phyloP scores from a whole-genome alignment of 2,329 filamentous ascomycete genomes.

The Claviceps lovelessii region DNA sequence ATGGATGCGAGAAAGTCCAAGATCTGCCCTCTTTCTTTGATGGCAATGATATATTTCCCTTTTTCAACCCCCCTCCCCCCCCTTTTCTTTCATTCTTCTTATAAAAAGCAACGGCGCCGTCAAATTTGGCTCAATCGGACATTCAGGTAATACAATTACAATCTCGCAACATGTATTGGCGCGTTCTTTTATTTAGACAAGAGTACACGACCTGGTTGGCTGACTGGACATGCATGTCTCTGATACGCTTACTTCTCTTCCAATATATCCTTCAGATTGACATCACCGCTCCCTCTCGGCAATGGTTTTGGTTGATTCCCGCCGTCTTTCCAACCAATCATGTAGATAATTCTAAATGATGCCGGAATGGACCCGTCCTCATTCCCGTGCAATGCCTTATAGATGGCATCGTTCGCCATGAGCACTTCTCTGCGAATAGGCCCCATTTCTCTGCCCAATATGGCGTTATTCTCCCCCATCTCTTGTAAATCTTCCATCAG shows the following conservation, averaged over 20 bases:
- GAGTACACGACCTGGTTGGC: no score
- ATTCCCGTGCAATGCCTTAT: slow-evolving; percentile 74
- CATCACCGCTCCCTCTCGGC: slow-evolving; percentile 66
- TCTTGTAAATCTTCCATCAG: slow-evolving; percentile 89
- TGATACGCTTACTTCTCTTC: slow-evolving; percentile 27
- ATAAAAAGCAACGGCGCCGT: background rate
- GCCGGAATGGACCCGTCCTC: slow-evolving; percentile 65
- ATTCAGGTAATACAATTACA: background rate
- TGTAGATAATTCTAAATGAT: slow-evolving; percentile 90
- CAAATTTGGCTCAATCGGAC: background rate
- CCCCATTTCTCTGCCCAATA: slow-evolving; percentile 70
- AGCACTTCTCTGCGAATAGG: slow-evolving; percentile 69
- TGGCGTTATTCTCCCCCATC: slow-evolving; percentile 91
- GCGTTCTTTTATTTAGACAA: no score
- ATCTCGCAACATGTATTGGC: background rate
- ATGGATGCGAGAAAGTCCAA: background rate
- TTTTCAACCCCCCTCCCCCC: no score
- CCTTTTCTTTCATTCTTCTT: background rate
- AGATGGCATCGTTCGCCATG: slow-evolving; percentile 77
- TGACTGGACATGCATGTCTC: background rate
- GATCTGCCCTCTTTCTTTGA: background rate
- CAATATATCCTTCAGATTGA: slow-evolving; percentile 75
- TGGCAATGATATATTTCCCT: background rate
- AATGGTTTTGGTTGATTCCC: slow-evolving; percentile 66
- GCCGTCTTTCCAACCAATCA: slow-evolving; percentile 96